Conservation (phyloP, 768 basidiomycete genomes). For the Pleurotus sapidus region DNA sequence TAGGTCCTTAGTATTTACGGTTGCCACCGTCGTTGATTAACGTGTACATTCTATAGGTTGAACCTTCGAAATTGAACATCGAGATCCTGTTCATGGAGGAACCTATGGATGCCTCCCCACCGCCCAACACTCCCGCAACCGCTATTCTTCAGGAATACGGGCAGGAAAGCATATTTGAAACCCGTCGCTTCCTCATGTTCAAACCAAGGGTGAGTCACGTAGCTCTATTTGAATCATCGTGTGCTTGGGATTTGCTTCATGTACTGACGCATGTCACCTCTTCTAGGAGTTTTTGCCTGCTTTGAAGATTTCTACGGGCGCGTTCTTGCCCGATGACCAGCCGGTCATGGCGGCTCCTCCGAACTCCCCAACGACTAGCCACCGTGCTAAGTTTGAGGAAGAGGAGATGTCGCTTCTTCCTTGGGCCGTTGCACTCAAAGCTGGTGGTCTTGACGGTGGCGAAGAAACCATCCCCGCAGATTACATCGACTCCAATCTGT, state of each 20-base stretch:
- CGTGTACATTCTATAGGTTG: too few species aligned
- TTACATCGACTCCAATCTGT: too few species aligned
- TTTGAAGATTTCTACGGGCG: not conserved
- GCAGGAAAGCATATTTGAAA: not conserved
- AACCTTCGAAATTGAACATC: not conserved
- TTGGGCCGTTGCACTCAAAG: not conserved
- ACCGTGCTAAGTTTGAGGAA: not conserved
- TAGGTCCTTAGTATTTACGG: too few species aligned
- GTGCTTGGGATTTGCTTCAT: not conserved
- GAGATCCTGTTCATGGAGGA: not conserved
- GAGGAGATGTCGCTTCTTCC: not conserved
- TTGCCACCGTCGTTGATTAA: too few species aligned
- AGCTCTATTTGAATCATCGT: not conserved
- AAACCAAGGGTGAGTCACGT: not conserved
- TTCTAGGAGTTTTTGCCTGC: not conserved
- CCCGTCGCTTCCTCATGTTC: not conserved
- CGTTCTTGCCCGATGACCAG: not conserved
- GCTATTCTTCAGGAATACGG: not conserved
- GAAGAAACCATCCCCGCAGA: too few species aligned
- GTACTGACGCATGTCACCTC: not conserved
- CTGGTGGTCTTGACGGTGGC: not conserved
- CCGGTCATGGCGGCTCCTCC: not conserved
- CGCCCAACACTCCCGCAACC: not conserved
- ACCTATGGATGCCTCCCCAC: not conserved
- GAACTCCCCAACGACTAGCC: not conserved